Base-by-base conservation (phyloP, 1,139 yeast species). In the Yamadazyma triangularis region DNA sequence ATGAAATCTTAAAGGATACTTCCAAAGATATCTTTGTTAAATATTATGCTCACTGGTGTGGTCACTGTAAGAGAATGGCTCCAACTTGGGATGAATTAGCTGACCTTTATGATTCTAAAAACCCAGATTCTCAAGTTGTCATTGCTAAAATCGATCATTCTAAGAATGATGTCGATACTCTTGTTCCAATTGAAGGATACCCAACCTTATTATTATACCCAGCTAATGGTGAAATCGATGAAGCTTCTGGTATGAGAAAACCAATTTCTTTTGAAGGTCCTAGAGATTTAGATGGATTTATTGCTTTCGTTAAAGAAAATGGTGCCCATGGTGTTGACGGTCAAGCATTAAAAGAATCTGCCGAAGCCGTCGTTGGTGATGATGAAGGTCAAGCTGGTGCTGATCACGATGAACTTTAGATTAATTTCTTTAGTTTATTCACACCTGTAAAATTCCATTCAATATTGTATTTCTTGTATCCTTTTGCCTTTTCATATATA, bases 41-140 rank as follows among this genome's bases (percentile, higher is more conserved):
- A 70, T 89, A 85, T 67, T 91, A 86, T 56, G 98, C 98, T 35
- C 95, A 96, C 64, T 91, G 98, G 98, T 89, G 98, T 70, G 96
- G 97, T 30, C 97, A 89, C 73, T 89, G 98, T 75, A 89, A 89
- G 75, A 86, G 76, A 63, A 73, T 89, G 62, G 95, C 95, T 36
- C 98, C 98, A 54, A 72, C 70, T 38, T 91, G 82, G 70, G 95
- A 85, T 56, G 93, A 87, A 57, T 75, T 91, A 48, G 96, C 88
- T 35, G 79, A 66, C 32, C 56, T 83, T 36, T 83, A 69, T 59
- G 69, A 65, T 35, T 63, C 72, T 32, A 75, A 74, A 45, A 53
- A 63, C 28, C 60, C 65, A 28, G 60, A 53, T 30, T 46, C 66
- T 24, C 27, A 35, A 13, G 86, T 89, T 38, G 57, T 79, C 30